Conservation (phyloP, 208 protist species). For the Trypanosoma platydactyli region DNA sequence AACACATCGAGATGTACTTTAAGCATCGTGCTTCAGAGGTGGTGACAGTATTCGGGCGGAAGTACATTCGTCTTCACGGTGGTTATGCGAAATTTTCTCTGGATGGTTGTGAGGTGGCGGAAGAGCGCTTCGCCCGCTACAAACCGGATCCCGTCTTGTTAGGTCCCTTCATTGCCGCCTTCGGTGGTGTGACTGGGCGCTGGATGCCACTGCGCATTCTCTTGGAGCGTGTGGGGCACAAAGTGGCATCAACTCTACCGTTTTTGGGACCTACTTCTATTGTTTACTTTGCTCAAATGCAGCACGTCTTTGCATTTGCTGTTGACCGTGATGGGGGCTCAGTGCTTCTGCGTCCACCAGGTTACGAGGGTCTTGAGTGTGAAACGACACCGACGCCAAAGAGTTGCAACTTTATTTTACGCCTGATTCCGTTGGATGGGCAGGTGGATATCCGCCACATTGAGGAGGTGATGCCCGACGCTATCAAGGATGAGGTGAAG, state of each 20-base stretch:
- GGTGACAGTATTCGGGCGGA: slow-evolving; percentile 48
- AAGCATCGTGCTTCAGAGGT: slow-evolving; percentile 61
- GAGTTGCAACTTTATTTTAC: slow-evolving; percentile 51
- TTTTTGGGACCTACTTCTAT: slow-evolving; percentile 63
- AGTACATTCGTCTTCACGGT: slow-evolving; percentile 78
- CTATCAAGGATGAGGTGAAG: slow-evolving; percentile 46
- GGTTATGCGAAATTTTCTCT: slow-evolving; percentile 66
- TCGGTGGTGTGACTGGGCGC: slow-evolving; percentile 50
- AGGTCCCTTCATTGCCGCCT: slow-evolving; percentile 51
- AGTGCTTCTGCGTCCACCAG: slow-evolving; percentile 63
- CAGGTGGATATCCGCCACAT: slow-evolving; percentile 49
- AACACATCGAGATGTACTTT: slow-evolving; percentile 78
- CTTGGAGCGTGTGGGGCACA: slow-evolving; percentile 51
- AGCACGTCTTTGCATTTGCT: slow-evolving; percentile 86
- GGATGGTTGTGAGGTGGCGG: slow-evolving; percentile 57
- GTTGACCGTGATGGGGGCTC: slow-evolving; percentile 49
- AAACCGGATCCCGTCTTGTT: slow-evolving; percentile 43
- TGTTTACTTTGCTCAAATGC: slow-evolving; percentile 91
- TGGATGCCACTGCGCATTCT: slow-evolving; percentile 85
- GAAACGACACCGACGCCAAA: slow-evolving; percentile 81
- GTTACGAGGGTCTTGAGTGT: slow-evolving; percentile 57
- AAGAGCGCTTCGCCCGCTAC: slow-evolving; percentile 52
- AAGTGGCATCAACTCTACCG: slow-evolving; percentile 52
- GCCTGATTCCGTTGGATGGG: slow-evolving; percentile 48
- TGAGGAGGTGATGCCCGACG: slow-evolving; percentile 32